A percentile compares a stretch with the other conserved stretches of the same genome.
phyloP scores from a whole-genome alignment of 148 eudicot species.

The Pouteria glomerata region DNA sequence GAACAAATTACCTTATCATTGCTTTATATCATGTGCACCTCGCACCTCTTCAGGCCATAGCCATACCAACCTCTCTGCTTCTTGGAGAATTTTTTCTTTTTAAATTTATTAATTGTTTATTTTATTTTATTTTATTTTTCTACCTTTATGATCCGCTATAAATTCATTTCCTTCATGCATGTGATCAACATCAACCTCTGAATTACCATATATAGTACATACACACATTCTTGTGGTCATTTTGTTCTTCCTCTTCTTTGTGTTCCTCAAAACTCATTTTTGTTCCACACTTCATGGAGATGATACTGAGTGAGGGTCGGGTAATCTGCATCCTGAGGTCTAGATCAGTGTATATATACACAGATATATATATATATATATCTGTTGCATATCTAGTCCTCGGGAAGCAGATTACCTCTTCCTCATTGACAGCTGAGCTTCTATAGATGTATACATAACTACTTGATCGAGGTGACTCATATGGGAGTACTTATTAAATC shows the following conservation, averaged over 20 bases:
- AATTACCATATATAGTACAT: no score
- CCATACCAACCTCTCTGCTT: background rate
- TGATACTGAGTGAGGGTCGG: slow-evolving; percentile 22
- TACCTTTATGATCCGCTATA: slow-evolving; percentile 14
- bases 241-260: background rate
- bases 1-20: slow-evolving; percentile 28
- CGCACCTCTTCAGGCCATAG: no score
- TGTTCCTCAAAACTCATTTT: background rate
- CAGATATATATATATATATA: no score
- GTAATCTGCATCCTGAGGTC: slow-evolving; percentile 74
- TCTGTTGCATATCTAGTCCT: slow-evolving; percentile 29
- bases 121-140: background rate
- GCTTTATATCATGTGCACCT: slow-evolving; percentile 13
- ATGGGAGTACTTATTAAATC: no score
- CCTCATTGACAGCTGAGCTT: slow-evolving; percentile 23
- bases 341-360: slow-evolving; percentile 13
- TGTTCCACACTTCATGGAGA: background rate
- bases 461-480: background rate
- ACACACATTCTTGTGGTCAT: no score
- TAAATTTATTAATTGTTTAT: no score
- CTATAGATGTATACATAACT: background rate
- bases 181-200: slow-evolving; percentile 14
- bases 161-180: slow-evolving; percentile 12
- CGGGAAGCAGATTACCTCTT: slow-evolving; percentile 55
- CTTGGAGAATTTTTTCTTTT: background rate